Evolutionary conservation across 2,329 filamentous ascomycete genomes (phyloP).

Genomic region (Penicillium sp.): DNA sequence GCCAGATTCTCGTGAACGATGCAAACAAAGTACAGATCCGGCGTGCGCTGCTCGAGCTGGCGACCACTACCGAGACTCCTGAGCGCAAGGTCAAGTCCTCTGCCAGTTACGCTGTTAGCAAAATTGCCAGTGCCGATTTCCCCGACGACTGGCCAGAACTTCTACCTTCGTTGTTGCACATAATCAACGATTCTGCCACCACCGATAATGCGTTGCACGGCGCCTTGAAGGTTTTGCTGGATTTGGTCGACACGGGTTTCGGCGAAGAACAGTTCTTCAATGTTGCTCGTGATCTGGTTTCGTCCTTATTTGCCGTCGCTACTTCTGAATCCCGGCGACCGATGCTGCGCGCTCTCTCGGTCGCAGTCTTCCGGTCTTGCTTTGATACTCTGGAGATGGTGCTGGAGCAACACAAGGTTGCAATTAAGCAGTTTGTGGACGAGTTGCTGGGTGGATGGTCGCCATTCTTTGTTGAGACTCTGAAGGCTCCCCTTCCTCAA

Average conservation of each 20-base stretch:
- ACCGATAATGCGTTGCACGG: constrained; percentile 82
- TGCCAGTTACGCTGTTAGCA: constrained; percentile 88
- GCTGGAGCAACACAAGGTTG: constrained; percentile 83
- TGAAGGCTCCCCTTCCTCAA: constrained; percentile 71
- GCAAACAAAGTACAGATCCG: constrained; percentile 72
- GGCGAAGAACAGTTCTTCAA: constrained; percentile 94
- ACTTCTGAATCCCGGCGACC: constrained; percentile 72
- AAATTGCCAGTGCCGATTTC: constrained; percentile 90
- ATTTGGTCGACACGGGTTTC: constrained; percentile 89
- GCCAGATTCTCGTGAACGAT: constrained; percentile 68
- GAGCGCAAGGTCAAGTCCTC: constrained; percentile 85
- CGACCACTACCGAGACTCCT: constrained; percentile 65
- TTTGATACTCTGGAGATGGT: constrained; percentile 97
- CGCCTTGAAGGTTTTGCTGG: constrained; percentile 79
- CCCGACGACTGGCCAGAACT: constrained; percentile 93
- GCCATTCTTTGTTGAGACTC: constrained; percentile 78
- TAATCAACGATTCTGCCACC: constrained; percentile 67
- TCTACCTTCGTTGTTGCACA: constrained; percentile 73
- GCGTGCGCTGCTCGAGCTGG: constrained; percentile 72
- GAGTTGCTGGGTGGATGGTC: constrained; percentile 81
- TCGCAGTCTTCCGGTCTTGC: constrained; percentile 85
- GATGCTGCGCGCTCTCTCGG: constrained; percentile 76
- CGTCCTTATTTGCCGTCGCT: constrained; percentile 78
- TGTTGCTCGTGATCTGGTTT: constrained; percentile 81
- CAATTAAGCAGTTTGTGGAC: constrained; percentile 86